phyloP scores from a whole-genome alignment of 2,329 filamentous ascomycete species.

The Xylaria sp. region DNA sequence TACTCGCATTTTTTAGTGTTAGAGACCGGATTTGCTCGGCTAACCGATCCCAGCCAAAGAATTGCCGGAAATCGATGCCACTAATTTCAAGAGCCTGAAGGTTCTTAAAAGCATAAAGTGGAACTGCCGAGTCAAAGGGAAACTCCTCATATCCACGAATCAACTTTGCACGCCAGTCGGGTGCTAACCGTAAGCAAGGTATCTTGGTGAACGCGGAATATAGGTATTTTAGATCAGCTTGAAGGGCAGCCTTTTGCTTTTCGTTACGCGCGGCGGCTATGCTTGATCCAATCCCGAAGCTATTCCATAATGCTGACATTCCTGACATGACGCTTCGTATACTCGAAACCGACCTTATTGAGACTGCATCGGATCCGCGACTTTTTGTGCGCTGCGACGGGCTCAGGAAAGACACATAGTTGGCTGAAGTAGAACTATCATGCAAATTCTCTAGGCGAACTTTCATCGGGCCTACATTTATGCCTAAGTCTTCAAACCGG shows the following conservation, averaged over 20 bases:
- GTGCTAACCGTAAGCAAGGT: conserved; percentile 84
- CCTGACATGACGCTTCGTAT: conserved; percentile 97
- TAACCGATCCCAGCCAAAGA: conserved; percentile 94
- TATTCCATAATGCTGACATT: conserved; percentile 93
- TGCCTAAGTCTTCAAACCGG: conserved; percentile 89
- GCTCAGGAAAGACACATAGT: conserved; percentile 94
- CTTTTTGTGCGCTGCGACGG: conserved; percentile 81
- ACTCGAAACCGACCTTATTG: conserved; percentile 94
- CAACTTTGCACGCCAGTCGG: conserved; percentile 89
- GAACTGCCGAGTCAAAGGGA: conserved; percentile 95
- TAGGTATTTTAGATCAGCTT: conserved; percentile 90
- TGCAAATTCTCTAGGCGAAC: conserved; percentile 93
- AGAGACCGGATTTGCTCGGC: conserved; percentile 91
- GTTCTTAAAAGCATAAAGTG: conserved; percentile 97
- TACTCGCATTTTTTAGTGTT: conserved; percentile 82
- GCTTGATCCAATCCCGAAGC: conserved; percentile 80
- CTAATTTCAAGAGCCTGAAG: conserved; percentile 91
- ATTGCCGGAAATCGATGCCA: conserved; percentile 94
- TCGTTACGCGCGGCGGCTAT: conserved; percentile 83
- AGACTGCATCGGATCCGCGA: conserved; percentile 81
- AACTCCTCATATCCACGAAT: conserved; percentile 97
- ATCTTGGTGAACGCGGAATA: conserved; percentile 99
- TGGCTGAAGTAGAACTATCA: conserved; percentile 81
- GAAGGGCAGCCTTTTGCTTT: conserved; percentile 83
- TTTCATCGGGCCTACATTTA: conserved; percentile 94